These are phyloP conservation scores for Puccinia polysora DNA, from an alignment of 1,284 basidiomycete genomes.

Conservation along the genomic window DNA sequence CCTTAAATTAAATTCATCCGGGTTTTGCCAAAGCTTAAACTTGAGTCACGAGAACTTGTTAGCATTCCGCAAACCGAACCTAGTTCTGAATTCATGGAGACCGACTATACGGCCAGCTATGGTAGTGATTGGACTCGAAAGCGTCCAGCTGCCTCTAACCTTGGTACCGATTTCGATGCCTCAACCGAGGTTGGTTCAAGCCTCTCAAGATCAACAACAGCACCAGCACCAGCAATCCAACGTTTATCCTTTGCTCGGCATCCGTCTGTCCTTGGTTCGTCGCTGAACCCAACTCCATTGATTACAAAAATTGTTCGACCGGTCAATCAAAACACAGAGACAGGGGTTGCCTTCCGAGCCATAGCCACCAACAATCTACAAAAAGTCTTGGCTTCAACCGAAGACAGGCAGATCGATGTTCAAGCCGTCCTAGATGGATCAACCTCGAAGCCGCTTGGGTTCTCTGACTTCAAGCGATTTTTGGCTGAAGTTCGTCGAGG, in stretches of 20 bases:
- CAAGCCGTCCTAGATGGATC: conserved; percentile 34
- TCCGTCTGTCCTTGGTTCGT: conserved; percentile 32
- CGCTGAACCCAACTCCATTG: conserved; percentile 8
- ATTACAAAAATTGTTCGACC: conserved; percentile 4
- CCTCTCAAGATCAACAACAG: conserved; percentile 2
- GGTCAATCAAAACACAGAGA: conserved; percentile 2
- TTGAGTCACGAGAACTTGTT: too few species aligned
- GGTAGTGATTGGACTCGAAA: conserved; percentile 41
- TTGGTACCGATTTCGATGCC: conserved; percentile 6
- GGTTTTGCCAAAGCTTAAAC: too few species aligned
- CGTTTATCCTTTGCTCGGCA: conserved; percentile 42
- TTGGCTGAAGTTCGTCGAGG: conserved; percentile 10
- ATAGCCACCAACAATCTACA: conserved; percentile 1
- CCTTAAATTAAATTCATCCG: too few species aligned
- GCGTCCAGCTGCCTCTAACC: background rate
- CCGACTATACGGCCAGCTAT: conserved; percentile 17
- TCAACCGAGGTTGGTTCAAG: conserved; percentile 11
- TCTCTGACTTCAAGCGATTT: conserved; percentile 21
- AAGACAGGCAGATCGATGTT: conserved; percentile 1
- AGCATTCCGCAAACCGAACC: too few species aligned
- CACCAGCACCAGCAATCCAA: conserved; percentile 8
- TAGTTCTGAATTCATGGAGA: background rate
- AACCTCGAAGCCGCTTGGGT: conserved; percentile 11
- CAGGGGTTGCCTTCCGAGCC: conserved; percentile 8
- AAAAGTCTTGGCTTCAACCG: background rate